phyloP scores from a whole-genome alignment of 2,329 filamentous ascomycete species.

The Arthrobotrys pseudoclavata region DNA sequence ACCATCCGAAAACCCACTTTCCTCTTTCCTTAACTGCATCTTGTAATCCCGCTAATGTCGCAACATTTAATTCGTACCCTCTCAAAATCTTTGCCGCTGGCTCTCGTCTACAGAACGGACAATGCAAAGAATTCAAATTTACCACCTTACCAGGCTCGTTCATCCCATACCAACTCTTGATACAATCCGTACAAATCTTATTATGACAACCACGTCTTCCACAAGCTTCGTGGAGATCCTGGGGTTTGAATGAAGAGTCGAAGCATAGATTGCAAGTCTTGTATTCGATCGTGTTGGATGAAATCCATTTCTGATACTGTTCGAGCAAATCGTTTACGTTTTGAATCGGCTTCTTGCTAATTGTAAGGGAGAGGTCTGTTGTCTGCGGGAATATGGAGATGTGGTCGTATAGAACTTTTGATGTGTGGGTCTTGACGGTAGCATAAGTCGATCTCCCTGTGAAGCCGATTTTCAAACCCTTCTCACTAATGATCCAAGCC shows the following conservation, averaged over 20 bases:
- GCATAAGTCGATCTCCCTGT: slow-evolving; percentile 67
- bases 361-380: slow-evolving; percentile 62
- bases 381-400: slow-evolving; percentile 66
- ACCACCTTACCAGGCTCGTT: slow-evolving; percentile 68
- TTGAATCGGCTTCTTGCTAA: slow-evolving; percentile 67
- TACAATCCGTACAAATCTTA: slow-evolving; percentile 67
- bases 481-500: slow-evolving; percentile 68
- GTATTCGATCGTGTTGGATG: slow-evolving; percentile 64
- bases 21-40: slow-evolving; percentile 67
- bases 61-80: slow-evolving; percentile 65
- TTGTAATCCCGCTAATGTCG: slow-evolving; percentile 66
- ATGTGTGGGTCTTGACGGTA: slow-evolving; percentile 65
- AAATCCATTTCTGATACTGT: slow-evolving; percentile 66
- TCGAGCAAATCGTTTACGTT: slow-evolving; percentile 66
- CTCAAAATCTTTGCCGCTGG: slow-evolving; percentile 67
- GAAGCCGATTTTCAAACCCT: slow-evolving; percentile 66
- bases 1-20: slow-evolving; percentile 70
- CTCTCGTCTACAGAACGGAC: slow-evolving; percentile 70
- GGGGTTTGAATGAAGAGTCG: slow-evolving; percentile 65
- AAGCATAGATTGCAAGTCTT: slow-evolving; percentile 70
- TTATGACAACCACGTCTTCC: slow-evolving; percentile 68
- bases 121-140: slow-evolving; percentile 69
- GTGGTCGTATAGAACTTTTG: slow-evolving; percentile 65
- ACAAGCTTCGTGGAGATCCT: slow-evolving; percentile 67
- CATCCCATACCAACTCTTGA: slow-evolving; percentile 68